A percentile compares a stretch with the other conserved stretches of the same genome.
phyloP scores from a whole-genome alignment of 441 rosid species.

The Brassica balearica region DNA sequence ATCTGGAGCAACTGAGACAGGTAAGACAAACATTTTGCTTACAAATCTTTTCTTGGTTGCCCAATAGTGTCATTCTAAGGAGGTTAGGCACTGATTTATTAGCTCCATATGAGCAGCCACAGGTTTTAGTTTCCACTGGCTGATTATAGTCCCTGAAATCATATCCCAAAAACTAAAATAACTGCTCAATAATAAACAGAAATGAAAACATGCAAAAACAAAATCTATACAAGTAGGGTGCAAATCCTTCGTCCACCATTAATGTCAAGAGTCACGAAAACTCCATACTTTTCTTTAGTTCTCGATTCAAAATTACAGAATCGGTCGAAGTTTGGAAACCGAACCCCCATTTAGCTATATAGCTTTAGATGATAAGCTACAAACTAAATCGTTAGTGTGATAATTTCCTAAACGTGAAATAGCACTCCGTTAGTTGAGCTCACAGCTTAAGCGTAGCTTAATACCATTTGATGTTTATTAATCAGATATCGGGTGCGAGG shows the following conservation, averaged over 20 bases:
- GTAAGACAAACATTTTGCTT: slow-evolving; percentile 45
- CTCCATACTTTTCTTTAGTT: slow-evolving; percentile 9
- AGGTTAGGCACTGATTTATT: slow-evolving; percentile 16
- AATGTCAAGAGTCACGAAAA: slow-evolving; percentile 33
- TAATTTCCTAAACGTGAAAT: slow-evolving; percentile 4
- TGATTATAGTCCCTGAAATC: slow-evolving; percentile 10
- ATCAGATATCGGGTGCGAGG: slow-evolving; percentile 98
- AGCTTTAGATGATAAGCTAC: slow-evolving; percentile 24
- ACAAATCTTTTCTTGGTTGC: slow-evolving; percentile 12
- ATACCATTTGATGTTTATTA: slow-evolving; percentile 44
- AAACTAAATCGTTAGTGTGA: slow-evolving; percentile 33
- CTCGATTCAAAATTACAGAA: neutral
- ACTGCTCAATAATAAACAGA: neutral
- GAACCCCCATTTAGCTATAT: neutral
- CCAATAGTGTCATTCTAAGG: slow-evolving; percentile 10
- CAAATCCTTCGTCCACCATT: slow-evolving; percentile 19
- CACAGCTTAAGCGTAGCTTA: slow-evolving; percentile 46
- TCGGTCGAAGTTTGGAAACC: neutral
- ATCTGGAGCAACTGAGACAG: slow-evolving; percentile 84
- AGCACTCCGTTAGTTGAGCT: neutral
- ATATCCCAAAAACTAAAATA: slow-evolving; percentile 9
- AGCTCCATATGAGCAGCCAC: slow-evolving; percentile 23
- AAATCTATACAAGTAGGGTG: neutral
- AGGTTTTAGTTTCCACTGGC: slow-evolving; percentile 21
- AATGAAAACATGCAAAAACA: slow-evolving; percentile 30